These are phyloP conservation scores for Pleomassaria siparia DNA, from an alignment of 2,329 filamentous ascomycete genomes.

Conservation along the genomic window DNA sequence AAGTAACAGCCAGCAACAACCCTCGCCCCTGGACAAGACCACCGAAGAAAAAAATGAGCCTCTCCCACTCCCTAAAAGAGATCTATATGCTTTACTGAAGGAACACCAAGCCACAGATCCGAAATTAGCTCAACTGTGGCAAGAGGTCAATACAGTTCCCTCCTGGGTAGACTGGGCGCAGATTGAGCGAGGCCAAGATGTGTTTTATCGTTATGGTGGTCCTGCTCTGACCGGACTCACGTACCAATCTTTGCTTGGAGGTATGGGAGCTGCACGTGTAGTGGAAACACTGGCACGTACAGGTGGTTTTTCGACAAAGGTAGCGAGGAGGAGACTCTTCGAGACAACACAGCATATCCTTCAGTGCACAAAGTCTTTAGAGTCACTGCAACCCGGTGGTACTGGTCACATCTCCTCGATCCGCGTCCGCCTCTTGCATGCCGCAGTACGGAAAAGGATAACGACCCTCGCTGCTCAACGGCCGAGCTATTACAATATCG, in stretches of 20 bases:
- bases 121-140: constrained; percentile 62
- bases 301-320: constrained; percentile 70
- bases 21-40: constrained; percentile 28
- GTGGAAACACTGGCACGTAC: constrained; percentile 74
- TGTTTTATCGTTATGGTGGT: constrained; percentile 76
- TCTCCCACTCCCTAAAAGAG: constrained; percentile 47
- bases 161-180: constrained; percentile 79
- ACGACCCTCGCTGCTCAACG: constrained; percentile 57
- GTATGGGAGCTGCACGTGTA: constrained; percentile 71
- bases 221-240: constrained; percentile 65
- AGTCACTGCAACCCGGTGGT: constrained; percentile 68
- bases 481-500: constrained; percentile 64
- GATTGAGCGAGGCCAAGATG: constrained; percentile 71
- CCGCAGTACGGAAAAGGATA: constrained; percentile 66
- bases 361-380: constrained; percentile 66
- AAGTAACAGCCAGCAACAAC: constrained; percentile 37
- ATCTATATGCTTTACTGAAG: constrained; percentile 64
- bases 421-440: constrained; percentile 69
- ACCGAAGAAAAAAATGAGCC: constrained; percentile 36
- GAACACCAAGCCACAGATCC: constrained; percentile 60
- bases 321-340: constrained; percentile 65
- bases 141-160: constrained; percentile 66
- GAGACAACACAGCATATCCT: constrained; percentile 78
- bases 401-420: constrained; percentile 66
- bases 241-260: constrained; percentile 67